Base-by-base conservation (phyloP, 225 moss, liverwort and hornwort genomes). In the Pleurozium schreberi region DNA sequence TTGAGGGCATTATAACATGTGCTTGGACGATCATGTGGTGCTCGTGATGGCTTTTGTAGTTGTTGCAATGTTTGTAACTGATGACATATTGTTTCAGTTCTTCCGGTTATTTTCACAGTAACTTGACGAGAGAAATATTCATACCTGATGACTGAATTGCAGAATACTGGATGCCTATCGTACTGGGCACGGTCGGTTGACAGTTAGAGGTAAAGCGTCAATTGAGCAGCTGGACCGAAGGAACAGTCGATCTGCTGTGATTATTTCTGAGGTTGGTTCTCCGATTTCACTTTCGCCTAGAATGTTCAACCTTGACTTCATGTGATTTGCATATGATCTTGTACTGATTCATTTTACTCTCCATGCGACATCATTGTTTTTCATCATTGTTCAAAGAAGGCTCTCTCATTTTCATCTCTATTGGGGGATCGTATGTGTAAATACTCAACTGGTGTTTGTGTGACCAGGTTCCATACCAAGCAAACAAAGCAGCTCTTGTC, bases 111-210 rank as follows among this genome's bases (percentile, higher is more conserved):
- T 84, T 65, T 40, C 66, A 45, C 79, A 80, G 58, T 65, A 84
- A 40, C 84, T 86, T 74, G 67, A 66, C n/a, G 67, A 84, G 14
- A 42, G 13, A 75, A 68, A 63, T 87, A 57, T 47, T 87, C 76
- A 81, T 83, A 58, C 36, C 50, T 77, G 81, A 84, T 49, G 68
- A 87, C 84, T 87, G 68, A 52, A 76, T 87, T 63, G 83, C 96
- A 98, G 97, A 89, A 92, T 98, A 85, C 88, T 98, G 91, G 96
- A 96, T 73, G 95, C 95, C n/a, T 98, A 98, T 90, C 96, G 96
- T 71, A 95, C 96, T 89, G 98, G 98, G 57, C 95, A 96, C 80
- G 98, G 98, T 87, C 96, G 98, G 77, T 90, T 98, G 92, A 94
- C 97, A 84, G 95, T 98, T 53, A 92, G 98, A 84, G 98, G 98